Base-by-base conservation (phyloP, 1,284 basidiomycete genomes). In the Tylopilus sp. region DNA sequence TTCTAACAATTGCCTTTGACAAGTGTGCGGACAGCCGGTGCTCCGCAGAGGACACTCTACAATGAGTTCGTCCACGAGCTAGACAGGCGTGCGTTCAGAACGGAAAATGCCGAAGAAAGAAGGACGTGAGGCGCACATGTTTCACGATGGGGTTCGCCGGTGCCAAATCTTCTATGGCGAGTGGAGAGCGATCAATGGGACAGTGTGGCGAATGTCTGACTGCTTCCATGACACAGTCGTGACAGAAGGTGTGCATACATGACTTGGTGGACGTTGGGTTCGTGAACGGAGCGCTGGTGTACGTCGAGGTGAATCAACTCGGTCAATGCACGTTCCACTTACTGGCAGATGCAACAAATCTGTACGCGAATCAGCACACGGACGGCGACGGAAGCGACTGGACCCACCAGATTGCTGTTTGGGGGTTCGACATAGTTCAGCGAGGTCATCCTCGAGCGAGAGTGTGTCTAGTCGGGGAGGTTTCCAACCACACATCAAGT, bases 341-440 rank as follows among this genome's bases (percentile, higher is more conserved):
- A 88, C 81, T 81, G 82, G 69, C 90, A 93, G 57, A 93, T 91
- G 55, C 89, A 91, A 61, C 90, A 93, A 44, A 86, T 74, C 82
- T 89, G 57, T 15, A 46, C 15, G 21, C 19, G 18, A 38, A 39
- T 49, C 31, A 62, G 43, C 31, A 54, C 42, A 48, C 30, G 35
- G 25, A 13, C 15, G 2, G 25, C 2, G 10, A 31, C 10, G 26
- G 2, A 19, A 46, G 37, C 35, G 13, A 44, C 2, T 26, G 13
- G 37, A 44, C 54, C 75, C 40, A 81, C 81, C 51, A 86, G 66
- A 53, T 86, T 86, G 28, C 70, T 70, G 60, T 86, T 85, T 11
- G 76, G 73, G 9, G 70, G 54, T 18, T 75, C 76, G 15, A 79
- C 65, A 56, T 86, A 86, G 60, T 72, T 77, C 44, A 68, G 23